phyloP scores from a whole-genome alignment of 371 early-diverging fungal genomes.

The Mortierella sp. region DNA sequence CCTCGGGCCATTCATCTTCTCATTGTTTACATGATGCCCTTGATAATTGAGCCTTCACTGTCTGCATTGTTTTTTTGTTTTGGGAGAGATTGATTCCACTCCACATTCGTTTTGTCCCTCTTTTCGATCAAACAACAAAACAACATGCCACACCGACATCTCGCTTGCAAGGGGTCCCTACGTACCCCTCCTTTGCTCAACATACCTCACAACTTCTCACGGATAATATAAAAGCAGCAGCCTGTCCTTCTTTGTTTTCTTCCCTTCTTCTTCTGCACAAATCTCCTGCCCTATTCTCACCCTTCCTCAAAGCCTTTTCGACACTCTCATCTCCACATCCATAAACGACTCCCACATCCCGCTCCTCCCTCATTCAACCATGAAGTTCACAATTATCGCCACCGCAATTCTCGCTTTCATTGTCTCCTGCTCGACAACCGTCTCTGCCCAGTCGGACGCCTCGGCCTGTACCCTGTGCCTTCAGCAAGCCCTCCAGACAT shows the following conservation, averaged over 20 bases:
- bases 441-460: constrained; percentile 32
- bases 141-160: too few relatives aligned
- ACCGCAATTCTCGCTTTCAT: constrained; percentile 6
- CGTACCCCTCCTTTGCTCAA: too few relatives aligned
- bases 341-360: not conserved
- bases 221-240: not conserved
- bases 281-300: not conserved
- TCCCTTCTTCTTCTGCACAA: not conserved
- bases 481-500: constrained; percentile 28
- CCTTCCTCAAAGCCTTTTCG: not conserved
- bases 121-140: too few relatives aligned
- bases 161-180: too few relatives aligned
- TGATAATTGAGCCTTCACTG: too few relatives aligned
- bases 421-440: constrained; percentile 27
- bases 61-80: too few relatives aligned
- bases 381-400: constrained; percentile 35
- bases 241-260: too few relatives aligned
- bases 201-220: too few relatives aligned
- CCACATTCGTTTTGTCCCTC: too few relatives aligned
- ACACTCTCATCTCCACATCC: not conserved
- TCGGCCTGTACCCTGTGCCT: constrained; percentile 37
- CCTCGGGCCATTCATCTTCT: too few relatives aligned
- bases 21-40: too few relatives aligned
- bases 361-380: not conserved
- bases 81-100: too few relatives aligned